Conservation (phyloP, 2,329 filamentous ascomycete species). For the Sordariomycetes sp. region DNA sequence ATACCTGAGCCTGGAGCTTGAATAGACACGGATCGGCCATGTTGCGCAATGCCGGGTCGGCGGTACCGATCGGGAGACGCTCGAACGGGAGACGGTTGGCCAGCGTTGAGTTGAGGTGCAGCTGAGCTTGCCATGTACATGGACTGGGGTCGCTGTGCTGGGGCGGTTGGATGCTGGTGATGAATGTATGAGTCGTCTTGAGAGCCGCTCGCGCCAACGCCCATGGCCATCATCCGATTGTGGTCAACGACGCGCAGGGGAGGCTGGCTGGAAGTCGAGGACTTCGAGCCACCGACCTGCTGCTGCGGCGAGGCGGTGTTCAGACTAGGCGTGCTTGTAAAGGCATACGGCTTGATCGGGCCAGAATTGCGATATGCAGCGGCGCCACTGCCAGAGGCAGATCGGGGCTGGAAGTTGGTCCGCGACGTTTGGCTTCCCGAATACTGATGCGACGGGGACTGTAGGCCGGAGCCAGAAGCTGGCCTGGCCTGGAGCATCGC, state of each 20-base stretch:
- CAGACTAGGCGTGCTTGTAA: constrained; percentile 56
- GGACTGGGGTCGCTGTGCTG: constrained; percentile 27
- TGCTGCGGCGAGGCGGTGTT: constrained; percentile 40
- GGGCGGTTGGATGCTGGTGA: constrained; percentile 23
- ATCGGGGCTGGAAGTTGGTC: constrained; percentile 35
- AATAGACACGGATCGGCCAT: constrained; percentile 22
- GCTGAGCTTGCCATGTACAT: constrained; percentile 20
- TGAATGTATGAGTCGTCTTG: constrained; percentile 39
- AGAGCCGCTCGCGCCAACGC: constrained; percentile 24
- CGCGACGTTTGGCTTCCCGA: constrained; percentile 29
- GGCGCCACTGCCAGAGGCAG: constrained; percentile 14
- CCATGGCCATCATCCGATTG: constrained; percentile 12
- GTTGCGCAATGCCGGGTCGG: constrained; percentile 40
- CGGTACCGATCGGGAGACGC: constrained; percentile 75
- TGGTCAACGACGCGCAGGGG: constrained; percentile 10
- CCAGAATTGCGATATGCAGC: constrained; percentile 23
- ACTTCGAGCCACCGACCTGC: constrained; percentile 30
- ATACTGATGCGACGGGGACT: constrained; percentile 39
- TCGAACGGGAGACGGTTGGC: constrained; percentile 46
- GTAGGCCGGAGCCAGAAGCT: constrained; percentile 42
- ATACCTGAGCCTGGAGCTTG: constrained; percentile 17
- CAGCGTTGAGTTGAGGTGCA: constrained; percentile 35
- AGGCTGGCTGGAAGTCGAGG: constrained; percentile 28
- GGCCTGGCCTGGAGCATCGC: constrained; percentile 66
- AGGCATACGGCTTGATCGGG: constrained; percentile 65